These are phyloP conservation scores for Sporodiniella umbellata DNA, from an alignment of 371 early-diverging fungal genomes.

Conservation along the genomic window DNA sequence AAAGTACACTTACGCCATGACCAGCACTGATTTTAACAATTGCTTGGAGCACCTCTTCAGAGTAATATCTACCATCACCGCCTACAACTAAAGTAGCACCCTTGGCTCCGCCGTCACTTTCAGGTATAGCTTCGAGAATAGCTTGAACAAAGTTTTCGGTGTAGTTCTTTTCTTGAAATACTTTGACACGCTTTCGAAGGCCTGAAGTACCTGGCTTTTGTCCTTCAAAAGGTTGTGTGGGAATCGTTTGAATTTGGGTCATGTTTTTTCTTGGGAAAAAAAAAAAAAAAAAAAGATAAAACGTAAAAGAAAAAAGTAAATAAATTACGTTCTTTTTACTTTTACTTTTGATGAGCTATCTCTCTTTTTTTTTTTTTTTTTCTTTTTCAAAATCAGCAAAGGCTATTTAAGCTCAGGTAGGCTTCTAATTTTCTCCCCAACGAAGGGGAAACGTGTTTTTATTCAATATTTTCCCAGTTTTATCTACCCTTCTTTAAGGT, in stretches of 20 bases:
- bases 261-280: constrained; percentile 5
- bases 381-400: not conserved
- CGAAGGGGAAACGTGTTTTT: not conserved
- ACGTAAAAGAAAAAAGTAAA: constrained; percentile 2
- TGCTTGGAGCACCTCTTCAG: constrained; percentile 82
- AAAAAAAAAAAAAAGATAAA: constrained; percentile 7
- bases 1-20: constrained; percentile 64
- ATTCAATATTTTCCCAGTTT: not conserved
- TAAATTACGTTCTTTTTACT: constrained; percentile 1
- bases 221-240: constrained; percentile 74
- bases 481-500: too few relatives aligned
- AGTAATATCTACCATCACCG: constrained; percentile 94
- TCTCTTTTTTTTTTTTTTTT: not conserved
- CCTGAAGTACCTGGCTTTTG: constrained; percentile 98
- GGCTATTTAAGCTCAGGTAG: not conserved
- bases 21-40: constrained; percentile 87
- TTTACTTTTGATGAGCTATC: not conserved
- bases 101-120: constrained; percentile 55
- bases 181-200: constrained; percentile 91
- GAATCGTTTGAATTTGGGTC: constrained; percentile 46
- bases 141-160: constrained; percentile 95
- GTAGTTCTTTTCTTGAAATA: constrained; percentile 93
- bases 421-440: not conserved
- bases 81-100: constrained; percentile 91
- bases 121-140: constrained; percentile 80